Conservation (phyloP, 2,329 filamentous ascomycete species). For the Penicillium hesseltinei region DNA sequence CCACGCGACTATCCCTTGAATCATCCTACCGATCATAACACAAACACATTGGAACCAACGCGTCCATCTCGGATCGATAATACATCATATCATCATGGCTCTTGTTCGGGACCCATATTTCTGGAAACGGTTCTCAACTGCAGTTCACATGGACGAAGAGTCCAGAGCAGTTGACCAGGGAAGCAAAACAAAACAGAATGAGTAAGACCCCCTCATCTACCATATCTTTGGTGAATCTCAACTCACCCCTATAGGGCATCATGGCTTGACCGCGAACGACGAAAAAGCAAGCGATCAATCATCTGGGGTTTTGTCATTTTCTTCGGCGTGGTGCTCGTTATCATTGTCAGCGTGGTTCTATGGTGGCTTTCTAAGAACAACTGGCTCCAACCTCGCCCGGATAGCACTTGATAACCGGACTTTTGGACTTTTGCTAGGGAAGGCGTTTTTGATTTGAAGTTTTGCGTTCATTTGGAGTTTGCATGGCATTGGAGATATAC, state of each 20-base stretch:
- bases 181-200: conserved; percentile 2
- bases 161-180: conserved; percentile 23
- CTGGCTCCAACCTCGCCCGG: conserved; percentile 24
- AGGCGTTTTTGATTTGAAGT: neutral
- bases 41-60: neutral
- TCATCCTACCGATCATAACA: neutral
- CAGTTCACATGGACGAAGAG: conserved; percentile 57
- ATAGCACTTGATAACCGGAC: neutral
- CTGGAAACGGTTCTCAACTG: conserved; percentile 60
- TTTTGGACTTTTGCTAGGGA: no score
- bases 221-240: conserved; percentile 19
- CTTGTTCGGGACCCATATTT: conserved; percentile 57
- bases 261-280: conserved; percentile 54
- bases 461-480: neutral
- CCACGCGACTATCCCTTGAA: neutral
- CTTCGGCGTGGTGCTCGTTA: conserved; percentile 34
- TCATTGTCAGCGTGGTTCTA: conserved; percentile 46
- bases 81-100: conserved; percentile 41
- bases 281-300: conserved; percentile 50
- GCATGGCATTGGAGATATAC: conserved; percentile 8
- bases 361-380: conserved; percentile 43
- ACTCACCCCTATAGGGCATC: conserved; percentile 44
- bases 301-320: conserved; percentile 43
- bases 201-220: conserved; percentile 11
- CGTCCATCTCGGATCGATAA: neutral